Conservation (phyloP, 768 basidiomycete species). For the Tylopilus rubrobrunneus region DNA sequence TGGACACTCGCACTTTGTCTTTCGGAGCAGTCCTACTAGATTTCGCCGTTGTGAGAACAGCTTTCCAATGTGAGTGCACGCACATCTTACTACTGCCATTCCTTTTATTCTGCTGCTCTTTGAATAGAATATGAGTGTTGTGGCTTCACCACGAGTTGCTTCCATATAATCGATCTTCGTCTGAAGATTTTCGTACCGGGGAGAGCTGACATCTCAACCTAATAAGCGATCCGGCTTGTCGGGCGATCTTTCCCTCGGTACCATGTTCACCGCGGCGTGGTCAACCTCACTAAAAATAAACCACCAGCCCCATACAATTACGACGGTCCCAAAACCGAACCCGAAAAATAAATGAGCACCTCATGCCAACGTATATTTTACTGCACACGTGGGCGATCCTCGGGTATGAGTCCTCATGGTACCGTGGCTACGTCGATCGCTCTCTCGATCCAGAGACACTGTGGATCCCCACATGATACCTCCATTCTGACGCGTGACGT, state of each 20-base stretch:
- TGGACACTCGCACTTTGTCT: not conserved
- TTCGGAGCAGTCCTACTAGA: not conserved
- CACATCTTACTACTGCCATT: not conserved
- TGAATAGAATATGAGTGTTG: not conserved
- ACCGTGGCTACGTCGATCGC: not conserved
- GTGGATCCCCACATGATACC: not conserved
- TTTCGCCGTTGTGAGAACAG: not conserved
- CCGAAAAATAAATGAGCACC: not conserved
- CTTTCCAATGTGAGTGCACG: constrained; percentile 1
- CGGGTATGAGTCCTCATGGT: not conserved
- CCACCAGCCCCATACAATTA: not conserved
- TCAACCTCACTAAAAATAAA: not conserved
- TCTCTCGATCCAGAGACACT: not conserved
- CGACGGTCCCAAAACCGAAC: not conserved
- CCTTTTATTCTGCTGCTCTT: not conserved
- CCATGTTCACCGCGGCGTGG: not conserved
- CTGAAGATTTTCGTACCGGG: not conserved
- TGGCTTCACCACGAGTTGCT: not conserved
- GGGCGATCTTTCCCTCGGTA: not conserved
- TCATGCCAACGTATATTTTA: not conserved
- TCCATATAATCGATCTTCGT: not conserved
- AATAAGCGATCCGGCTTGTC: not conserved
- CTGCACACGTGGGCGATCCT: not conserved
- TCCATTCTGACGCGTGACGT: not conserved
- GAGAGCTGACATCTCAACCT: not conserved